Evolutionary conservation across 2,329 filamentous ascomycete genomes (phyloP).

Genomic region (Botrytis squamosa): DNA sequence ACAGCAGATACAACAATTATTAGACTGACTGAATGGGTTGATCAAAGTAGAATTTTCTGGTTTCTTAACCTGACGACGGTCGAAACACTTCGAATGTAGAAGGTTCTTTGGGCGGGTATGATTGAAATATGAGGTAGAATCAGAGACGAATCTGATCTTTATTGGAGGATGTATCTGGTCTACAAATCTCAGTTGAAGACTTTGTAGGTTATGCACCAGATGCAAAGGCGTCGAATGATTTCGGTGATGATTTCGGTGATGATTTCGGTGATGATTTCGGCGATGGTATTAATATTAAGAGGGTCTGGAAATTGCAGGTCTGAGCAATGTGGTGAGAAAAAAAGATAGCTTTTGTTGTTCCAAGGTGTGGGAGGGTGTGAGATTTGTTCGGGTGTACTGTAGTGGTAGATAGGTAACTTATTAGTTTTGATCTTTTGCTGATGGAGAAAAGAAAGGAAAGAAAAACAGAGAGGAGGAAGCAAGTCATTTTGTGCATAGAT

Average conservation of each 20-base stretch:
- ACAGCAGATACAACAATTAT: neutral
- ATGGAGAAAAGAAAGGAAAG: neutral
- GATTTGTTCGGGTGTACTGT: neutral
- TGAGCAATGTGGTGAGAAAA: neutral
- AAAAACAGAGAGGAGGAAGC: no score
- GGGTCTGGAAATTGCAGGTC: neutral
- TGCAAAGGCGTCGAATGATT: neutral
- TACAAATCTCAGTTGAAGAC: neutral
- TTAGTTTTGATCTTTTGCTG: neutral
- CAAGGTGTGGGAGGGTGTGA: neutral
- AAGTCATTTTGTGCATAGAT: neutral
- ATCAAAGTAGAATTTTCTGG: neutral
- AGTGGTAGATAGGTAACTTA: neutral
- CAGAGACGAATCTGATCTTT: neutral
- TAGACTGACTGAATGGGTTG: neutral
- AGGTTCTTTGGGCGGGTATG: neutral
- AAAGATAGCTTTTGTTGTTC: rapidly evolving
- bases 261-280: no score
- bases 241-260: no score
- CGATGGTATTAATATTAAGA: no score
- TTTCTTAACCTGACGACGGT: neutral
- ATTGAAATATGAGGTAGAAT: neutral
- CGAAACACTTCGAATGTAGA: neutral
- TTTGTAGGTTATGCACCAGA: neutral
- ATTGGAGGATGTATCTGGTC: neutral